Evolutionary conservation across 495 filamentous ascomycete genomes (phyloP).

Genomic region (Margaritispora aquatica): DNA sequence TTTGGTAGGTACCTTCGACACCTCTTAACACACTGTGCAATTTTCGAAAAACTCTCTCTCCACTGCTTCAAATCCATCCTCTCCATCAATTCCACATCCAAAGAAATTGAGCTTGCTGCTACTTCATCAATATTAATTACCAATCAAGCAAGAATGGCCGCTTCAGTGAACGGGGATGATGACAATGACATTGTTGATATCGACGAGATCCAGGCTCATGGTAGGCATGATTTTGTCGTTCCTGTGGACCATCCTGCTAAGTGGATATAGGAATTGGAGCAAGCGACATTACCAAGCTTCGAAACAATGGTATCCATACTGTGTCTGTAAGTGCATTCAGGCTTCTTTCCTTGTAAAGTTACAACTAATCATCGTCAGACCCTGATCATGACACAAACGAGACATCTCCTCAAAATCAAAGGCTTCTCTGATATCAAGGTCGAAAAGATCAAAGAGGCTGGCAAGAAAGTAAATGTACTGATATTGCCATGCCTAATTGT

Average conservation of each 20-base stretch:
- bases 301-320: constrained; percentile 63
- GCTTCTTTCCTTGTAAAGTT: neutral
- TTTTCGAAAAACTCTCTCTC: neutral
- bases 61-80: neutral
- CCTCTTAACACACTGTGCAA: neutral
- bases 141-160: neutral
- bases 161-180: constrained; percentile 17
- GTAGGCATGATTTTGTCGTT: constrained; percentile 45
- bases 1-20: neutral
- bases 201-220: constrained; percentile 67
- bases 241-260: constrained; percentile 11
- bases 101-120: neutral
- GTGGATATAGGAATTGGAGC: constrained; percentile 55
- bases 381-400: constrained; percentile 59
- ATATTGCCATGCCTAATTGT: constrained; percentile 5
- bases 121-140: neutral
- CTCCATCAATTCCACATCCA: neutral
- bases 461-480: constrained; percentile 63
- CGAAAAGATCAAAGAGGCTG: constrained; percentile 75
- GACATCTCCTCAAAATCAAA: constrained; percentile 65
- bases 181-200: constrained; percentile 54
- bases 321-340: constrained; percentile 48
- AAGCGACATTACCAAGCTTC: constrained; percentile 70
- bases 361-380: constrained; percentile 35
- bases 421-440: constrained; percentile 79